These are phyloP conservation scores for Taphrina wiesneri DNA, from an alignment of 1,139 yeast genomes.

Conservation along the genomic window DNA sequence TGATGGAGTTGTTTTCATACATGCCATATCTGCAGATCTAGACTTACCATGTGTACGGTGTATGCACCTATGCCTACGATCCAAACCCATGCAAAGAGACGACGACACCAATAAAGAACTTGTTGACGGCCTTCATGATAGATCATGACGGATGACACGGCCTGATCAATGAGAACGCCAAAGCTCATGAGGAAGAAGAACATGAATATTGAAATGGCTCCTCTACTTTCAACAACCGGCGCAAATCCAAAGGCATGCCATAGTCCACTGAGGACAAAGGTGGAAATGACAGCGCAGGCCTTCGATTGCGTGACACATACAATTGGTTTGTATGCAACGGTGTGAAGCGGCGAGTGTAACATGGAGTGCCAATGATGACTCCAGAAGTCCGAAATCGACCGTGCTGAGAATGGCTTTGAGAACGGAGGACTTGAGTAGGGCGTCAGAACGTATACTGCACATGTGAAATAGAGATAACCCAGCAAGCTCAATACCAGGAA, in stretches of 20 bases:
- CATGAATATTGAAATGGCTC: not conserved
- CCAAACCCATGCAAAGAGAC: not conserved
- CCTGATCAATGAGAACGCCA: slow-evolving; percentile 5
- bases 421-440: slow-evolving; percentile 16
- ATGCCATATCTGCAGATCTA: not conserved
- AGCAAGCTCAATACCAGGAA: not conserved
- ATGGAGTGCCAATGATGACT: not conserved
- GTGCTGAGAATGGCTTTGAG: not conserved
- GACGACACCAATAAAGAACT: not conserved
- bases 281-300: not conserved
- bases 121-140: not conserved
- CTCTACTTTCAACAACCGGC: not conserved
- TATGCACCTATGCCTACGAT: not conserved
- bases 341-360: slow-evolving; percentile 10
- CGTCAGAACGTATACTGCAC: not conserved
- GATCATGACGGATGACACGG: not conserved
- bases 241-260: slow-evolving; percentile 13
- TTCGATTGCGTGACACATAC: not conserved
- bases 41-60: too few relatives aligned
- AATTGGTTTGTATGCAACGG: not conserved
- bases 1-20: too few relatives aligned
- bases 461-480: not conserved
- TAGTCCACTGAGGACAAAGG: not conserved
- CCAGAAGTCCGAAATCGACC: slow-evolving; percentile 6
- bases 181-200: slow-evolving; percentile 4